Percentiles rank a stretch among this genome's conserved stretches.
Evolutionary conservation across 176 grass and related monocot genomes (phyloP).

Genomic region (Cocos nucifera): DNA sequence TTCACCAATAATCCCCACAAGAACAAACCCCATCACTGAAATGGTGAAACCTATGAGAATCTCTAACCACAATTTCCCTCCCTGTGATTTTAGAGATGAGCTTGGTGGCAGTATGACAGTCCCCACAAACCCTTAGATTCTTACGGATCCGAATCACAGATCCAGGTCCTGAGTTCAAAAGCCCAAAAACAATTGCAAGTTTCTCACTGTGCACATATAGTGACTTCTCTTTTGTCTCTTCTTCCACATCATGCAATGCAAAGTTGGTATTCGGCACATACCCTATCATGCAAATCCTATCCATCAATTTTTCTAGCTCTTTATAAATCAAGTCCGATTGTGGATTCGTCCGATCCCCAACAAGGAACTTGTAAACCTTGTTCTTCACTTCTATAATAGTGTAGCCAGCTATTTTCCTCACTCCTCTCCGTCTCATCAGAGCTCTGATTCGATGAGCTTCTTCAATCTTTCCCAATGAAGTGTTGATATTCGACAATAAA

Average conservation of each 20-base stretch:
- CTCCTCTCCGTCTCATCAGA: constrained; percentile 9
- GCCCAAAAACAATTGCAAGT: constrained; percentile 24
- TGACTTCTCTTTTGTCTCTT: constrained; percentile 22
- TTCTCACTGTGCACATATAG: constrained; percentile 20
- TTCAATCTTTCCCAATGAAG: constrained; percentile 23
- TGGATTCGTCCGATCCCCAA: constrained; percentile 14
- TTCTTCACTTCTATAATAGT: constrained; percentile 21
- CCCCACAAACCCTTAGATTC: constrained; percentile 25
- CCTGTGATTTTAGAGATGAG: constrained; percentile 19
- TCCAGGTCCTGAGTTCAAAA: constrained; percentile 14
- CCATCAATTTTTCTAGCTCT: constrained; percentile 23
- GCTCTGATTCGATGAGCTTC: constrained; percentile 17
- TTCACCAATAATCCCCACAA: constrained; percentile 29
- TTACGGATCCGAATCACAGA: constrained; percentile 12
- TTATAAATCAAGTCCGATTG: constrained; percentile 16
- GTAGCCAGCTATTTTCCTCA: constrained; percentile 22
- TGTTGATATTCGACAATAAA: constrained; percentile 23
- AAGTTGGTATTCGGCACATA: constrained; percentile 29
- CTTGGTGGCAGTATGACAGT: constrained; percentile 25
- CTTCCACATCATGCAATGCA: constrained; percentile 22
- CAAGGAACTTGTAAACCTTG: constrained; percentile 23
- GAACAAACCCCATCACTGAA: constrained; percentile 17
- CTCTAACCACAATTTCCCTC: constrained; percentile 18
- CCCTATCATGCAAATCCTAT: constrained; percentile 9
- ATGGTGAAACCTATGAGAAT: constrained; percentile 30